These are phyloP conservation scores for Acanthamoeba rhysodes DNA, from an alignment of 208 protist species.

Conservation along the genomic window DNA sequence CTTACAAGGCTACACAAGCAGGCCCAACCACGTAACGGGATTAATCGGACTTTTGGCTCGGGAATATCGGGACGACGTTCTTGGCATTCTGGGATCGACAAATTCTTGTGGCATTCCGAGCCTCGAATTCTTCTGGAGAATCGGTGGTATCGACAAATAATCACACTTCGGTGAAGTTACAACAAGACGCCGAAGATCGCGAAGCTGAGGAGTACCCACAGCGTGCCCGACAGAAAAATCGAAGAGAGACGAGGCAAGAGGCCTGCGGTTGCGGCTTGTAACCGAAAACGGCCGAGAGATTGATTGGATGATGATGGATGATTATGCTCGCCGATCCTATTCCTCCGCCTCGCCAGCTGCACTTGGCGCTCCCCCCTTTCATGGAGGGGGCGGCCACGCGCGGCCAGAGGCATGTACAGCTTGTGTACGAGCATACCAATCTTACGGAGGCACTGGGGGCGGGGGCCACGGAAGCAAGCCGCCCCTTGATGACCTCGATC, in stretches of 20 bases:
- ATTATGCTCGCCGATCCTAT: slow-evolving; percentile 9
- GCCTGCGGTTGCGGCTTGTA: background rate
- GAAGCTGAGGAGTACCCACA: background rate
- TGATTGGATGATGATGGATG: background rate
- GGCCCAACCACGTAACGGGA: background rate
- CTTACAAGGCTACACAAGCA: background rate
- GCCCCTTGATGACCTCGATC: background rate
- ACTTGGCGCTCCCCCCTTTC: background rate
- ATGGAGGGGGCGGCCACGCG: background rate
- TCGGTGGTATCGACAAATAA: too few species aligned
- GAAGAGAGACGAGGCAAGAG: background rate
- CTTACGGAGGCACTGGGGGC: background rate
- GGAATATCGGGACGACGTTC: too few species aligned
- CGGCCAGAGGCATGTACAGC: background rate
- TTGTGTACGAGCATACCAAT: slow-evolving; percentile 16
- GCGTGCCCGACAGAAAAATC: background rate
- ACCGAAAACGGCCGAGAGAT: background rate
- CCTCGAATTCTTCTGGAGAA: too few species aligned
- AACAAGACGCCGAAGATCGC: background rate
- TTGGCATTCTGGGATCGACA: too few species aligned
- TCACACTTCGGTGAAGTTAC: background rate
- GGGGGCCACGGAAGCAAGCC: background rate
- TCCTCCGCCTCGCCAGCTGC: background rate
- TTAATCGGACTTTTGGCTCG: background rate
- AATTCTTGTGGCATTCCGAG: too few species aligned